Percentiles rank a stretch among this genome's conserved stretches.
phyloP scores from a whole-genome alignment of 495 filamentous ascomycete genomes.

The Penicillium subrubescens region DNA sequence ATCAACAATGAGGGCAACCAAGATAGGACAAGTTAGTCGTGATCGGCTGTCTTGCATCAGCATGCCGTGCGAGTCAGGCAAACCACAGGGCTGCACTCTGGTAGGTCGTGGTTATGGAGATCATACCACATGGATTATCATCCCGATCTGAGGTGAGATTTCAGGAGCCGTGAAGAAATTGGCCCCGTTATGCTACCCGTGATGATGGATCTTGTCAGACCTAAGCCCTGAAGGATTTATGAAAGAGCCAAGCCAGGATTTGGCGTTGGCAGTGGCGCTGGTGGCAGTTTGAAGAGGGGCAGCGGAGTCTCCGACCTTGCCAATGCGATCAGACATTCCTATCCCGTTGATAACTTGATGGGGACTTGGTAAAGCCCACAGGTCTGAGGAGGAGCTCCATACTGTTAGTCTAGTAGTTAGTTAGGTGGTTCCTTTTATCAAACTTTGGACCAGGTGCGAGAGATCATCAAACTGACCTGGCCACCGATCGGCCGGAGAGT shows the following conservation, averaged over 20 bases:
- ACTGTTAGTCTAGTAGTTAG: background rate
- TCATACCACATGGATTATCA: background rate
- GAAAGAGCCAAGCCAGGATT: background rate
- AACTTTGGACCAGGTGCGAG: background rate
- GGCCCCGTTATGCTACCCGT: background rate
- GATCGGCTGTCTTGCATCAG: background rate
- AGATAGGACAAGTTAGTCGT: background rate
- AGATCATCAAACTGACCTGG: background rate
- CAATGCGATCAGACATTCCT: slow-evolving; percentile 1
- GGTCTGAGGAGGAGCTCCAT: background rate
- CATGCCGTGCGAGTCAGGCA: background rate
- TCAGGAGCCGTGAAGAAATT: slow-evolving; percentile 1
- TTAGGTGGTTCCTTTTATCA: background rate
- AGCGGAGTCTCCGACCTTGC: background rate
- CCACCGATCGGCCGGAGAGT: slow-evolving; percentile 16
- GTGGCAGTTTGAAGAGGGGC: background rate
- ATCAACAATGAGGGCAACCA: background rate
- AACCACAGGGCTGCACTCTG: background rate
- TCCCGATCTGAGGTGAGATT: slow-evolving; percentile 10
- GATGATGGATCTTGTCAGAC: background rate
- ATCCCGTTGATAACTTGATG: background rate
- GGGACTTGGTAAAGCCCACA: background rate
- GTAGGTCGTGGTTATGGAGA: background rate
- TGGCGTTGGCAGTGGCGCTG: background rate
- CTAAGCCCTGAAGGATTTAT: background rate